Base-by-base conservation (phyloP, 2,329 filamentous ascomycete species). In the Pseudopyrenochaeta lycopersici region DNA sequence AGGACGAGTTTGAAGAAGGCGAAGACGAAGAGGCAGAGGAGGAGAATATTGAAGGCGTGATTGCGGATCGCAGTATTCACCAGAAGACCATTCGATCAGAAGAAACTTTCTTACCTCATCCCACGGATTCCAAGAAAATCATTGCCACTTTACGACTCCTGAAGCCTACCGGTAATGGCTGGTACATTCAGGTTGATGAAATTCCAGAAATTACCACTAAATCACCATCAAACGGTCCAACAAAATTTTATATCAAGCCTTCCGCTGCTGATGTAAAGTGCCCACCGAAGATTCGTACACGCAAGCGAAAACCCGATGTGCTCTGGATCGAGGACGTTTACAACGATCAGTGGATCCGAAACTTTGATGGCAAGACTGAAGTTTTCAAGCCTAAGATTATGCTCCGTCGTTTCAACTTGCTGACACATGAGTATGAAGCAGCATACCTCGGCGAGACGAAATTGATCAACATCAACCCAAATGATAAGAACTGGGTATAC, bases 391-490 rank as follows among this genome's bases (percentile, higher is more conserved):
- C 35, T 10, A 38, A 7, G 7, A 31, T 58, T 12, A 36, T 61
- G 18, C 57, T 62, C 39, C 56, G 56, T 9, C 52, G 55, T 12
- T 44, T 58, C 11, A 30, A 49, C 12, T 14, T 33, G 12, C 33
- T 21, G 2, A 56, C 56, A 12, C 7, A 53, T 18, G 33, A 36
- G 23, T 53, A 54, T 32, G 44, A 56, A 14, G 50, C 48, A 7
- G 40, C 36, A 1, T 56, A 59, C 10, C 14, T 48, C 33, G 47
- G 46, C 41, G 35, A 27, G 9, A 44, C 36, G 15, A 52, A 50
- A 21, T 18, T 62, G 3, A 30, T 10, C 17, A 54, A 42, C 14
- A 23, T 52, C 12, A 29, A 59, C 11, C 58, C 56, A 0, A 62
- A 62, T 23, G 12, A 54, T 29, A 51, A 44, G 9, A 18, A 9